Percentiles rank a stretch among this genome's conserved stretches.
Evolutionary conservation across 1,284 basidiomycete genomes (phyloP).

Genomic region (Apiotrichum gamsii): DNA sequence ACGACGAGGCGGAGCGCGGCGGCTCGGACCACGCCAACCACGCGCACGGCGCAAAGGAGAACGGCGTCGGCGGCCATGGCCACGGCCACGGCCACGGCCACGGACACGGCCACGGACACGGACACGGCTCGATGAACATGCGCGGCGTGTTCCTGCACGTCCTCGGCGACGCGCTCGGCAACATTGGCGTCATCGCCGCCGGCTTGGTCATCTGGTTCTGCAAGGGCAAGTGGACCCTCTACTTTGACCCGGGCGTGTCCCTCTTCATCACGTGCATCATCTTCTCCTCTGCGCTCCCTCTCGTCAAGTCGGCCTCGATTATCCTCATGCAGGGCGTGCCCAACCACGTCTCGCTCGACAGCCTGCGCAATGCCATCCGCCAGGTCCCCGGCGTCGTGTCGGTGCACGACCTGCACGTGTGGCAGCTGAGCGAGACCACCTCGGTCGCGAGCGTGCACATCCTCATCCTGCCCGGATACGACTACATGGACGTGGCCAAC

Average conservation of each 20-base stretch:
- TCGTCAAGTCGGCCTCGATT: constrained; percentile 89
- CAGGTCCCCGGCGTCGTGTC: constrained; percentile 80
- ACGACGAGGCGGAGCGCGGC: constrained; percentile 21
- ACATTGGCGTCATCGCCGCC: constrained; percentile 93
- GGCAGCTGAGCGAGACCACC: constrained; percentile 85
- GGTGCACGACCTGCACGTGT: constrained; percentile 92
- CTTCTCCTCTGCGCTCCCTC: constrained; percentile 87
- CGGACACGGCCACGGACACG: constrained; percentile 49
- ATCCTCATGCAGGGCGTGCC: constrained; percentile 98
- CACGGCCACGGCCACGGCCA: constrained; percentile 22
- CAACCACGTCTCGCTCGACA: constrained; percentile 76
- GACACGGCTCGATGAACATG: constrained; percentile 91
- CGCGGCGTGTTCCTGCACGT: constrained; percentile 89
- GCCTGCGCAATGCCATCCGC: constrained; percentile 72
- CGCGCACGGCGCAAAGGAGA: constrained; percentile 26
- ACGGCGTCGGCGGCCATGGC: constrained; percentile 22
- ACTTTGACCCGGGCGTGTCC: constrained; percentile 90
- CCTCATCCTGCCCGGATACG: constrained; percentile 63
- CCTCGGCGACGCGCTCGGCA: constrained; percentile 92
- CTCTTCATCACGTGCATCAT: constrained; percentile 95
- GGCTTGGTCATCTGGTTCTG: constrained; percentile 84
- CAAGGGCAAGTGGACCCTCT: constrained; percentile 58
- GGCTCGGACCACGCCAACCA: no score
- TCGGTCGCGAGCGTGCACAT: constrained; percentile 96
- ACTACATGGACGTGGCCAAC: constrained; percentile 86